Evolutionary conservation across 306 rosid species (phyloP), one percentile per base, ranked within the genome.

Genomic region (Ziziphus jujuba): DNA sequence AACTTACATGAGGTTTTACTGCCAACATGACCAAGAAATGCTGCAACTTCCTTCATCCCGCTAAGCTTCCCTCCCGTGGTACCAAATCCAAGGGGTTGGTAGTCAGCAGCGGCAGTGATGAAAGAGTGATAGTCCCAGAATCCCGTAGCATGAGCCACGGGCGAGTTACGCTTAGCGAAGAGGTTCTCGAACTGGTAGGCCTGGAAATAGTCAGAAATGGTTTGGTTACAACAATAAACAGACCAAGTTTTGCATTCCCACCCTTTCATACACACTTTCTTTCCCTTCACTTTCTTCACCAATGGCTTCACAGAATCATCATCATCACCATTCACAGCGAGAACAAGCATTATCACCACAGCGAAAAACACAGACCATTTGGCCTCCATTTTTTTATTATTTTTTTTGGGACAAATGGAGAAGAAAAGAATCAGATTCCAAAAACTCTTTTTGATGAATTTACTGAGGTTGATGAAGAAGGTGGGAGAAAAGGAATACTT

Each of bases 231-330:
- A 33, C 98, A 92, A 67, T 70, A 89, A 9, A 13, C 65, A 0
- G 98, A 92, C 92, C 89, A 92, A 5, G 82, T 84, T 45, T 66
- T 76, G 21, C 98, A 92, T 80, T 92, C 98, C 98, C 98, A 92
- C 1, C 98, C 98, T 68, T 86, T 78, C 31, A 69, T 81, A 62
- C 98, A 92, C 10, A 85, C 23, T 74, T 87, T 92, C 87, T 84
- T 89, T 17, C 98, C 98, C 62, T 31, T 86, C 33, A 72, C 82
- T 12, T n/a, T 61, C 84, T 92, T 92, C 78, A 89, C 95, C 82
- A 80, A 61, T 49, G 87, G 79, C 75, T 84, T 84, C 9, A 77
- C 80, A 9, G 77, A 23, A 1, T 67, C 53, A 9, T 65, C 53
- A 9, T 65, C 72, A 20, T 80, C 52, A 55, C 54, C 60, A 19